phyloP scores from a whole-genome alignment of 2,329 filamentous ascomycete genomes.

The Paecilomyces fulvus region DNA sequence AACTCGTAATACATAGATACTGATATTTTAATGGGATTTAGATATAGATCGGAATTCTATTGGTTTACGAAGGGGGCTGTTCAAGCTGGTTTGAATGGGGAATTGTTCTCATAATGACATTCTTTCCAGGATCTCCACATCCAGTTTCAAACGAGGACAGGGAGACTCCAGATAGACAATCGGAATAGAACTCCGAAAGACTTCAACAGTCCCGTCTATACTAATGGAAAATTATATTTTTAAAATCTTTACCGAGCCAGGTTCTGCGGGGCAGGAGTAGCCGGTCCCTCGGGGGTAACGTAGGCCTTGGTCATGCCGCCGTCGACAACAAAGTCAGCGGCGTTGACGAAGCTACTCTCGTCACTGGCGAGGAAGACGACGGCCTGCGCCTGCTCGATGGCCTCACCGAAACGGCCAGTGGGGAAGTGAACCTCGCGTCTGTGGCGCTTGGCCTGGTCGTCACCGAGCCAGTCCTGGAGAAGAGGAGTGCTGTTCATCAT shows the following conservation, averaged over 20 bases:
- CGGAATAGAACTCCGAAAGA: too few species aligned
- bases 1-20: not conserved
- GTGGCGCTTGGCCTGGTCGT: slow-evolving; percentile 71
- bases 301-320: slow-evolving; percentile 95
- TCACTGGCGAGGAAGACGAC: slow-evolving; percentile 11
- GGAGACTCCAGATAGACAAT: too few species aligned
- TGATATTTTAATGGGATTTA: not conserved
- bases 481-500: slow-evolving; percentile 60
- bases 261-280: slow-evolving; percentile 47
- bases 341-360: slow-evolving; percentile 12
- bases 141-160: too few species aligned
- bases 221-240: not conserved
- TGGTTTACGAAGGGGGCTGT: too few species aligned
- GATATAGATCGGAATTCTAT: not conserved
- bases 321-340: slow-evolving; percentile 87
- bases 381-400: slow-evolving; percentile 71
- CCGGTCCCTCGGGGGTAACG: slow-evolving; percentile 53
- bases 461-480: slow-evolving; percentile 86
- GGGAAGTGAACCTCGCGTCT: slow-evolving; percentile 87
- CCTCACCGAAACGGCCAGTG: slow-evolving; percentile 78
- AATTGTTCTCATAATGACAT: too few species aligned
- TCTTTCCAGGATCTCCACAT: too few species aligned
- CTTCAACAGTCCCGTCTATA: not conserved
- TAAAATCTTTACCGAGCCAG: slow-evolving; percentile 17
- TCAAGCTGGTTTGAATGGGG: too few species aligned